Percentiles rank a stretch among this genome's conserved stretches.
These are phyloP conservation scores for Dictyophora rubrovolvata DNA, from an alignment of 768 basidiomycete species.

Conservation along the genomic window DNA sequence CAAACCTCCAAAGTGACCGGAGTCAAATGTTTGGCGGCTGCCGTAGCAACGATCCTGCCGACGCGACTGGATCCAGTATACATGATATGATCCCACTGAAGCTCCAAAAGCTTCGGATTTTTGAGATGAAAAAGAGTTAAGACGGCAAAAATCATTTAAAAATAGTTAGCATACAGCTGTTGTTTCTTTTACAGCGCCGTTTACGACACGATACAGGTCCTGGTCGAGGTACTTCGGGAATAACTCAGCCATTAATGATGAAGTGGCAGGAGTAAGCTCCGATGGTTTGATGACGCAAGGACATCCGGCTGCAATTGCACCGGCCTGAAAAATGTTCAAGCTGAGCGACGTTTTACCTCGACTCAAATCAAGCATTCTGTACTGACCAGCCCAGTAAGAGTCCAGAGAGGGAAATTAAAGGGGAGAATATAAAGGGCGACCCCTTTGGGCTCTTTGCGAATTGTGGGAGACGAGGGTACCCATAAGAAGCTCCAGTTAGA, in stretches of 20 bases:
- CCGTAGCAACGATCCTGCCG: constrained; percentile 17
- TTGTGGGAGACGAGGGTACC: constrained; percentile 46
- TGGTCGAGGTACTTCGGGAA: constrained; percentile 42
- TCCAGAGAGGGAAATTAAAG: constrained; percentile 50
- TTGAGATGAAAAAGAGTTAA: too few species aligned
- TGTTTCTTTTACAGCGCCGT: constrained; percentile 57
- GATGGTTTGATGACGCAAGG: constrained; percentile 23
- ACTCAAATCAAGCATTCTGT: neutral
- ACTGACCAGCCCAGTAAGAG: constrained; percentile 39
- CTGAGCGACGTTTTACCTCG: neutral
- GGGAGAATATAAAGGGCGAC: constrained; percentile 48
- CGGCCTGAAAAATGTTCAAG: constrained; percentile 13
- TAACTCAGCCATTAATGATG: constrained; percentile 18
- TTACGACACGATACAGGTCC: constrained; percentile 53
- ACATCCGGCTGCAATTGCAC: constrained; percentile 26
- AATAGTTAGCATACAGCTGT: constrained; percentile 31
- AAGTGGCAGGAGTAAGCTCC: constrained; percentile 18
- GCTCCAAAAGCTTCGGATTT: constrained; percentile 53
- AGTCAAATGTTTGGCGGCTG: constrained; percentile 17
- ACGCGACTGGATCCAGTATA: constrained; percentile 14
- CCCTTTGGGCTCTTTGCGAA: constrained; percentile 71
- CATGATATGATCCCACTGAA: constrained; percentile 50
- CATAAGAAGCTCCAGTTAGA: constrained; percentile 41
- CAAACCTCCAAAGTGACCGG: constrained; percentile 17
- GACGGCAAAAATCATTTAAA: neutral